Conservation (phyloP, 176 grass and related monocot genomes). For the Carex kokanica region DNA sequence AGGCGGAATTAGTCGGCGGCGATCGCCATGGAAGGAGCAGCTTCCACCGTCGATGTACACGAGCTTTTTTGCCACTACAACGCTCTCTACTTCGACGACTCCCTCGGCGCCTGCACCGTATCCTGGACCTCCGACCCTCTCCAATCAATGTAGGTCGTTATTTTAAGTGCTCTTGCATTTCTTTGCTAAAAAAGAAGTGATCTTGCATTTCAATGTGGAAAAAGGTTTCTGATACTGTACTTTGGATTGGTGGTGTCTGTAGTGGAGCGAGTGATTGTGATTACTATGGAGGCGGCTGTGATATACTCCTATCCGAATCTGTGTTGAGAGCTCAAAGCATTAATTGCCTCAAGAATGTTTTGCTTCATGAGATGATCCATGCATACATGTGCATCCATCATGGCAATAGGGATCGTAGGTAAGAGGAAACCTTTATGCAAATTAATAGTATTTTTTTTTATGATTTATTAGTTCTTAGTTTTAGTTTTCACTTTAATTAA, state of each 20-base stretch:
- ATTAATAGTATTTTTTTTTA: neutral
- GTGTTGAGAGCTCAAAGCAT: constrained; percentile 35
- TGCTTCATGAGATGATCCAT: constrained; percentile 96
- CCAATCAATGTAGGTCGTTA: neutral
- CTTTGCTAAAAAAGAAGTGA: neutral
- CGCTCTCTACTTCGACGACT: constrained; percentile 57
- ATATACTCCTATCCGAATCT: constrained; percentile 51
- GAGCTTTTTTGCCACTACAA: constrained; percentile 59
- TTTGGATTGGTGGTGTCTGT: neutral
- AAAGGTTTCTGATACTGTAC: constrained; percentile 1
- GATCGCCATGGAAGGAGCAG: constrained; percentile 8
- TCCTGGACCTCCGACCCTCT: constrained; percentile 31
- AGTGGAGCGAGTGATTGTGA: constrained; percentile 47
- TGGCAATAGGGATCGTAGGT: constrained; percentile 24
- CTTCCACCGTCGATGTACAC: constrained; percentile 38
- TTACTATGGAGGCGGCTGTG: constrained; percentile 30
- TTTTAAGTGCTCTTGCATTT: neutral
- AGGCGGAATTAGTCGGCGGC: neutral
- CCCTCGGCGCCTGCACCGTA: constrained; percentile 46
- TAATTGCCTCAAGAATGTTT: constrained; percentile 52
- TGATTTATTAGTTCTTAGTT: neutral
- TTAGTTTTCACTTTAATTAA: constrained; percentile 15
- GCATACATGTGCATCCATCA: constrained; percentile 54
- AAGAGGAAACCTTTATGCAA: constrained; percentile 1
- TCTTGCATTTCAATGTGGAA: neutral